phyloP scores from a whole-genome alignment of 768 basidiomycete species.

The Tubosaeta sp. region DNA sequence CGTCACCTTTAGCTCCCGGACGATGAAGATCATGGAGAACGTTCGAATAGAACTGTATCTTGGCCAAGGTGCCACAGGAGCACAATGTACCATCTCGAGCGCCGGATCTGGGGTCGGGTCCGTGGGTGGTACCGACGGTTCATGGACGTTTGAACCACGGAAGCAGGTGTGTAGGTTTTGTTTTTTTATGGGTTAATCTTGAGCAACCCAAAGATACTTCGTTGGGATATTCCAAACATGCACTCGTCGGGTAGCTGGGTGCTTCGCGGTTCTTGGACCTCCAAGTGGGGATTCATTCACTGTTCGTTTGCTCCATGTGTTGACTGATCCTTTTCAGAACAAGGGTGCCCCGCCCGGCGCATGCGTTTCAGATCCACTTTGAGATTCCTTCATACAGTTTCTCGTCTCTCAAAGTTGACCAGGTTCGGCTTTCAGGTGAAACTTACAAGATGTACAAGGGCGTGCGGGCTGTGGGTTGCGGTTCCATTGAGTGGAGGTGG shows the following conservation, averaged over 20 bases:
- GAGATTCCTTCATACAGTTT: slow-evolving; percentile 66
- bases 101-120: slow-evolving; percentile 46
- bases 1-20: slow-evolving; percentile 59
- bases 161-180: slow-evolving; percentile 43
- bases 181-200: not conserved
- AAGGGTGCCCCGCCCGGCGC: slow-evolving; percentile 57
- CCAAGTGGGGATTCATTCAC: slow-evolving; percentile 43
- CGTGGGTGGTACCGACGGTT: slow-evolving; percentile 44
- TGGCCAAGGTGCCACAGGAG: slow-evolving; percentile 67
- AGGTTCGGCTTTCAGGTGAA: slow-evolving; percentile 76
- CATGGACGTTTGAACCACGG: slow-evolving; percentile 77
- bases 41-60: slow-evolving; percentile 69
- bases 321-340: slow-evolving; percentile 30
- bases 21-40: slow-evolving; percentile 65
- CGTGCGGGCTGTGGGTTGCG: slow-evolving; percentile 53
- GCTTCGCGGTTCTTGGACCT: slow-evolving; percentile 73
- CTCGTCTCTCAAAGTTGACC: slow-evolving; percentile 80
- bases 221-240: slow-evolving; percentile 74
- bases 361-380: slow-evolving; percentile 69
- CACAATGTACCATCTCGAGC: slow-evolving; percentile 66
- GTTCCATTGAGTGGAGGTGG: slow-evolving; percentile 33
- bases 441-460: slow-evolving; percentile 91
- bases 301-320: not conserved
- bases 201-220: slow-evolving; percentile 50
- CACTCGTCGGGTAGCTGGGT: slow-evolving; percentile 67